Evolutionary conservation across 176 grass and related monocot species (phyloP).

Genomic region (Stipa capillata): DNA sequence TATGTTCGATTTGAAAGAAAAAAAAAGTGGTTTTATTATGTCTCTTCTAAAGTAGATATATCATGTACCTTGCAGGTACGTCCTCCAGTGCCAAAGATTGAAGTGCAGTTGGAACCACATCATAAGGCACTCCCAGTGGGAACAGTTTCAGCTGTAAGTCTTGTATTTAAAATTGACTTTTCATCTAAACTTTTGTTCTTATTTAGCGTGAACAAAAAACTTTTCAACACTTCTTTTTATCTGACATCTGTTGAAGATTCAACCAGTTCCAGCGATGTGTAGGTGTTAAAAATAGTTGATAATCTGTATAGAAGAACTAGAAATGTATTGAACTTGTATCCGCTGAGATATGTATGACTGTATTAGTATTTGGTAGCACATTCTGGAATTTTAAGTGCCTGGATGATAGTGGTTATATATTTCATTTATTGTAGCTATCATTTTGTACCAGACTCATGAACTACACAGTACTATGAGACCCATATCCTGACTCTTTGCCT

Average conservation of each 20-base stretch:
- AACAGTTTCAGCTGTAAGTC: slow-evolving; percentile 64
- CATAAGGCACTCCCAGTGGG: slow-evolving; percentile 75
- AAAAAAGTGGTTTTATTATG: not conserved
- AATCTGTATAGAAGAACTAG: not conserved
- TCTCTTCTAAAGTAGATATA: not conserved
- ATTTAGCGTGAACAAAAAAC: not conserved
- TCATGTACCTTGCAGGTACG: slow-evolving; percentile 41
- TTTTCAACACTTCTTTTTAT: not conserved
- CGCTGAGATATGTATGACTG: not conserved
- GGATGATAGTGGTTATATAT: not conserved
- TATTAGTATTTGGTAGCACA: not conserved
- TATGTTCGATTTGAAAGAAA: not conserved
- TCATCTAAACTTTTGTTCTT: not conserved
- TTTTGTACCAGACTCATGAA: not conserved
- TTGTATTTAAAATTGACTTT: not conserved
- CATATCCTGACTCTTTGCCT: slow-evolving; percentile 15
- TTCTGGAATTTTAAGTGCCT: not conserved
- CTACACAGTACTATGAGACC: not conserved
- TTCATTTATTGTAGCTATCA: not conserved
- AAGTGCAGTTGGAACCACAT: slow-evolving; percentile 62
- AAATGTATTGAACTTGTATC: not conserved
- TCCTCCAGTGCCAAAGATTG: slow-evolving; percentile 75
- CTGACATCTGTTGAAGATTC: slow-evolving; percentile 1
- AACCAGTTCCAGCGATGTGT: not conserved
- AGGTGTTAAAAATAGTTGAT: not conserved